These are phyloP conservation scores for Platismatia glauca DNA, from an alignment of 495 filamentous ascomycete species.

Conservation along the genomic window DNA sequence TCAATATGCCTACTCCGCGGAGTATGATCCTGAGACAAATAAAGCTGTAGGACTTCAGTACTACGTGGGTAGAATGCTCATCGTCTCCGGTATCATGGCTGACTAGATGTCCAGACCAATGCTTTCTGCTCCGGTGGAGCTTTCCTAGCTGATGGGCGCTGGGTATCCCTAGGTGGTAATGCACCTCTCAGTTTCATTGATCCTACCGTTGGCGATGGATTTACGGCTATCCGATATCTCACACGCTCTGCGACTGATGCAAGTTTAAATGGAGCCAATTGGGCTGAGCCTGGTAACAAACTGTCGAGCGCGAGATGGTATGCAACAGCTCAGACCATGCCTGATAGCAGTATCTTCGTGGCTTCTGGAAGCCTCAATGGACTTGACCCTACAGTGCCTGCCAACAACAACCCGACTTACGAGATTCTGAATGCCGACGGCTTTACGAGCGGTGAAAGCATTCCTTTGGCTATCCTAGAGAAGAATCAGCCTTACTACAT, in stretches of 20 bases:
- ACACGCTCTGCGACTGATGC: constrained; percentile 40
- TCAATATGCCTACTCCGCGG: constrained; percentile 50
- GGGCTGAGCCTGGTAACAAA: constrained; percentile 50
- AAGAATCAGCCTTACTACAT: constrained; percentile 57
- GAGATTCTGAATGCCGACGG: constrained; percentile 45
- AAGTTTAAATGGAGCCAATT: constrained; percentile 40
- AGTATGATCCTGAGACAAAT: constrained; percentile 48
- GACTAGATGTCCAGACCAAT: constrained; percentile 36
- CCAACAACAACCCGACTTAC: constrained; percentile 58
- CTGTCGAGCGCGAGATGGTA: constrained; percentile 50
- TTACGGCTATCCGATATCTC: constrained; percentile 47
- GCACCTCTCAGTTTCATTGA: constrained; percentile 46
- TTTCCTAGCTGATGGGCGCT: constrained; percentile 49
- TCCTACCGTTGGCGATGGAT: constrained; percentile 50
- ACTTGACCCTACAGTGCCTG: constrained; percentile 43
- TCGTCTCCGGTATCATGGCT: neutral
- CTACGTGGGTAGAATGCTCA: constrained; percentile 21
- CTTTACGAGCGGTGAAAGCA: constrained; percentile 35
- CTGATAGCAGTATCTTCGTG: constrained; percentile 48
- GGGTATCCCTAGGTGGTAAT: constrained; percentile 50
- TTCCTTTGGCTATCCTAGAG: constrained; percentile 42
- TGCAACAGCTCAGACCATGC: constrained; percentile 48
- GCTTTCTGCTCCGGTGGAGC: constrained; percentile 54
- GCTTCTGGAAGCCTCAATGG: constrained; percentile 55
- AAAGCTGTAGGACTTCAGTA: constrained; percentile 41